A percentile compares a stretch with the other conserved stretches of the same genome.
Conservation (phyloP, 1,139 yeast genomes). For the Suhomyces guaymorum region DNA sequence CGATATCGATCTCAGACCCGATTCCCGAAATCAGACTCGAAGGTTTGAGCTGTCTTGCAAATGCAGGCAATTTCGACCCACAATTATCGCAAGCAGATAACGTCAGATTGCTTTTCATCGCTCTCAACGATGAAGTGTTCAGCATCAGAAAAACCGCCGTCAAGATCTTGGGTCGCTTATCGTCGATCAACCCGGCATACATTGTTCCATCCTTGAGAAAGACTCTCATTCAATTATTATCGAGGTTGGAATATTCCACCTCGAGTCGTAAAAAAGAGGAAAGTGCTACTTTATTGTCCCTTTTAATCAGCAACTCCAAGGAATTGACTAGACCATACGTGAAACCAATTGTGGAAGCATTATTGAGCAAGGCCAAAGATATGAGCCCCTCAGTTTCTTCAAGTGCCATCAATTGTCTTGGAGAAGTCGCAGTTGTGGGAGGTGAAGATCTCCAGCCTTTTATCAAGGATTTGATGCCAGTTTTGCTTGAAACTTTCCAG, state of each 20-base stretch:
- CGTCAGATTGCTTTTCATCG: conserved; percentile 80
- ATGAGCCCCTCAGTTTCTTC: conserved; percentile 78
- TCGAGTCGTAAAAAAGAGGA: conserved; percentile 83
- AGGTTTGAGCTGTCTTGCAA: conserved; percentile 64
- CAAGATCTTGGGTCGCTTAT: conserved; percentile 76
- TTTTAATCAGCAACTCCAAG: conserved; percentile 74
- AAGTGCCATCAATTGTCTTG: conserved; percentile 84
- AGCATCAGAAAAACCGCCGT: conserved; percentile 81
- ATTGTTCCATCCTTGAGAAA: conserved; percentile 91
- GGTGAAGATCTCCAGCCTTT: conserved; percentile 82
- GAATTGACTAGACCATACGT: conserved; percentile 87
- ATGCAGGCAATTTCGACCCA: conserved; percentile 76
- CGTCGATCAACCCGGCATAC: conserved; percentile 89
- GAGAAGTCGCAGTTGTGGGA: conserved; percentile 84
- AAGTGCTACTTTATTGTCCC: conserved; percentile 72
- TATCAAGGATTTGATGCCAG: conserved; percentile 78
- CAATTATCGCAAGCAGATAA: conserved; percentile 94
- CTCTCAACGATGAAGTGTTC: conserved; percentile 88
- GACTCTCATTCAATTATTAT: conserved; percentile 78
- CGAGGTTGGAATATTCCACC: conserved; percentile 80
- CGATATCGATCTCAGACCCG: conserved; percentile 90
- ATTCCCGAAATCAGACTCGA: conserved; percentile 79
- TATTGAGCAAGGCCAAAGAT: conserved; percentile 76
- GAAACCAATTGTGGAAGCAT: conserved; percentile 81
- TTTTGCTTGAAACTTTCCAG: conserved; percentile 82